Percentiles rank a stretch among this genome's conserved stretches.
These are phyloP conservation scores for Casuarina cunninghamiana DNA, from an alignment of 306 rosid genomes.

Conservation along the genomic window DNA sequence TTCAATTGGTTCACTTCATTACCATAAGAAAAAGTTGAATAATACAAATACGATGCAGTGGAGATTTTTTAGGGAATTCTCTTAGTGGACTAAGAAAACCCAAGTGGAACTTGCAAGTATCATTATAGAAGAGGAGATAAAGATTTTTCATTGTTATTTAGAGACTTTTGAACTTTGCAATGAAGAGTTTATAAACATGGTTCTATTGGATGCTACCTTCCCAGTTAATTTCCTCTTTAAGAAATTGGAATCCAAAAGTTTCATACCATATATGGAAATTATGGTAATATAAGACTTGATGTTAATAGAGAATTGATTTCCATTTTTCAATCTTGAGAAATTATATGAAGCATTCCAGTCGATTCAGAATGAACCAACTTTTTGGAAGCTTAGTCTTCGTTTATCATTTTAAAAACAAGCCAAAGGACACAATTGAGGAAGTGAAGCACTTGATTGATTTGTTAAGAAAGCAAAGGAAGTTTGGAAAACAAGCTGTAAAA, in stretches of 20 bases:
- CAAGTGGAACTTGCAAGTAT: background rate
- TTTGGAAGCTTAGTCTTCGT: background rate
- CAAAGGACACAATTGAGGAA: background rate
- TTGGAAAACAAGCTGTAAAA: too few species aligned
- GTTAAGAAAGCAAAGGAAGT: conserved; percentile 8
- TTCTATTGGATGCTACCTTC: background rate
- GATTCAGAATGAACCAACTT: background rate
- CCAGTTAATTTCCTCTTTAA: conserved; percentile 14
- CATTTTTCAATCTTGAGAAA: conserved; percentile 17
- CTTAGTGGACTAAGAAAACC: fast-evolving
- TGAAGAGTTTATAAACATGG: background rate
- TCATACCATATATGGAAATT: conserved; percentile 29
- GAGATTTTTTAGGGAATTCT: background rate
- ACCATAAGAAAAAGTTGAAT: background rate
- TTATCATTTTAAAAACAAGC: too few species aligned
- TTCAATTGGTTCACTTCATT: conserved; percentile 29
- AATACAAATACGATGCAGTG: background rate
- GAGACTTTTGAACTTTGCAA: background rate
- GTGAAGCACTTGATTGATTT: conserved; percentile 25
- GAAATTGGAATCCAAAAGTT: conserved; percentile 7
- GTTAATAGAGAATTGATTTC: conserved; percentile 37
- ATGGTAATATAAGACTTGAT: conserved; percentile 13
- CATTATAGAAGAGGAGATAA: background rate
- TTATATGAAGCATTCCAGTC: too few species aligned
- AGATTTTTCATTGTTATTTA: background rate